Conservation (phyloP, 805 yeast genomes). For the Barnettozyma wickerhamii region DNA sequence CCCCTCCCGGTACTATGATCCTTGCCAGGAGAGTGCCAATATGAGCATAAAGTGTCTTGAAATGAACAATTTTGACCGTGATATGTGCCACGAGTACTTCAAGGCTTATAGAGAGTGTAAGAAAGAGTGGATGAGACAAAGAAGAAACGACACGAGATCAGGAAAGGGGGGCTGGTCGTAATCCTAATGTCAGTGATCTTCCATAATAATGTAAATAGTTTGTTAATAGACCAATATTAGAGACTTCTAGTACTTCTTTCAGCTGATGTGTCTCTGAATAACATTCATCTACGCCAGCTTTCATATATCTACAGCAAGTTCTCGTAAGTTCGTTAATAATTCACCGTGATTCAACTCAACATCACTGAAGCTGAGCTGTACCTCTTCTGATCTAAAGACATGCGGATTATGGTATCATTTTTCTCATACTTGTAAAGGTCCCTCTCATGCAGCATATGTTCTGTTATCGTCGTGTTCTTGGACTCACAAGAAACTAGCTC, state of each 20-base stretch:
- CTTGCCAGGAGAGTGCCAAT: conserved; percentile 84
- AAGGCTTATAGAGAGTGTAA: conserved; percentile 93
- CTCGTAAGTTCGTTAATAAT: no score
- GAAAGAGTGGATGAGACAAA: conserved; percentile 57
- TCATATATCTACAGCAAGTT: no score
- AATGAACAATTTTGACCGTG: conserved; percentile 66
- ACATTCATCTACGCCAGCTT: no score
- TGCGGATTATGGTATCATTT: conserved; percentile 2
- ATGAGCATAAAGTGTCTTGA: conserved; percentile 86
- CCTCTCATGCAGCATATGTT: conserved; percentile 9
- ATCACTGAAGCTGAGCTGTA: conserved; percentile 7
- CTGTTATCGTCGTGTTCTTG: not conserved
- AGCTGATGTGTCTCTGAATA: no score
- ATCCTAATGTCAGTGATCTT: not conserved
- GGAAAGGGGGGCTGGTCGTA: conserved; percentile 25
- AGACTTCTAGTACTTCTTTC: no score
- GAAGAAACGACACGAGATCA: conserved; percentile 30
- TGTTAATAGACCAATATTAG: no score
- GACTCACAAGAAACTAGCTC: conserved; percentile 15
- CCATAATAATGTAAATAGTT: conserved; percentile 3
- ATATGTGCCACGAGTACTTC: conserved; percentile 72
- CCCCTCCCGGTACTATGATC: conserved; percentile 84
- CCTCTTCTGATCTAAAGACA: conserved; percentile 1
- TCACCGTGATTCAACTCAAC: conserved; percentile 1
- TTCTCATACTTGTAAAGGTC: conserved; percentile 8